Conservation (phyloP, 805 yeast genomes). For the Candida nemodendra region DNA sequence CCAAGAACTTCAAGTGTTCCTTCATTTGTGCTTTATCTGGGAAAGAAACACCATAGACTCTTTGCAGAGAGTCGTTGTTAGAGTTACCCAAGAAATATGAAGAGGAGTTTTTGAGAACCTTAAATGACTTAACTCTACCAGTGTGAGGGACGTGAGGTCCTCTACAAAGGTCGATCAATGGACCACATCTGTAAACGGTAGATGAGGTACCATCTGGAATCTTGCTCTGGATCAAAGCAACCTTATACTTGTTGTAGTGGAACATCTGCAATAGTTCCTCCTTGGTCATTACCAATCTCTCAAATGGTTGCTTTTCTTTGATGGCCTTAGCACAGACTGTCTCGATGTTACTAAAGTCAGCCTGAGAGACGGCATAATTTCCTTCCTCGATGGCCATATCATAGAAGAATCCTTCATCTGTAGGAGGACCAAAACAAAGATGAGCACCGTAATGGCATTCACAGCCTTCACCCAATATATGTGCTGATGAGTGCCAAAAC, state of each 20-base stretch:
- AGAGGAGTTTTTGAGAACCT: constrained; percentile 91
- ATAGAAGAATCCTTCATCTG: constrained; percentile 95
- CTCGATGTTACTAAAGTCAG: constrained; percentile 83
- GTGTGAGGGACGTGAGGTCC: constrained; percentile 99
- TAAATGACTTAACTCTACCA: constrained; percentile 92
- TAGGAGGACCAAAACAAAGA: constrained; percentile 93
- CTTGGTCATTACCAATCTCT: constrained; percentile 88
- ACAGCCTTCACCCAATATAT: constrained; percentile 96
- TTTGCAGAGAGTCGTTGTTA: constrained; percentile 89
- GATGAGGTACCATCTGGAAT: constrained; percentile 95
- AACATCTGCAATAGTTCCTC: constrained; percentile 92
- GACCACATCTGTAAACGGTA: constrained; percentile 97
- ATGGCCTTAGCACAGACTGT: constrained; percentile 84
- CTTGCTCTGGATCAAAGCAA: constrained; percentile 78
- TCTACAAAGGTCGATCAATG: constrained; percentile 91
- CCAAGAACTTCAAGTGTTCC: constrained; percentile 89
- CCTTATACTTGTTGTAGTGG: constrained; percentile 93
- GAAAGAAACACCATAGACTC: constrained; percentile 97
- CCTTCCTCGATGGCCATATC: constrained; percentile 87
- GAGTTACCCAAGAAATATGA: constrained; percentile 95
- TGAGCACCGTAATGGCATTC: constrained; percentile 96
- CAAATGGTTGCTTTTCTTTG: constrained; percentile 93
- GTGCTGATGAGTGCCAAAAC: constrained; percentile 99
- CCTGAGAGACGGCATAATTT: constrained; percentile 70
- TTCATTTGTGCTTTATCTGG: constrained; percentile 97